These are phyloP conservation scores for Auriculariales sp. DNA, from an alignment of 768 basidiomycete species.

Conservation along the genomic window DNA sequence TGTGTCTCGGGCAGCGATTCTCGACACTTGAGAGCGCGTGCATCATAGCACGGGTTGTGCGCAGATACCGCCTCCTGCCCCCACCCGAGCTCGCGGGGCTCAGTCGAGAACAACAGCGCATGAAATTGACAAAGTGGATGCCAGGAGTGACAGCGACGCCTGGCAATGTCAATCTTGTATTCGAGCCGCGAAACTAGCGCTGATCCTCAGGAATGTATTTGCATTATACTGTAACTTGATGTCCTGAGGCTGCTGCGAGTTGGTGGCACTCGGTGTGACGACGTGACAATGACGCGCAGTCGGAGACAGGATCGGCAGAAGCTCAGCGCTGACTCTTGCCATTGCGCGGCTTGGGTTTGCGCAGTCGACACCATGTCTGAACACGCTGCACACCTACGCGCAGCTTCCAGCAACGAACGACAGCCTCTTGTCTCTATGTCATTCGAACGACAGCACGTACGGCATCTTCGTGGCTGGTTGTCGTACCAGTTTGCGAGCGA, in stretches of 20 bases:
- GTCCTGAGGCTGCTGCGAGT: no score
- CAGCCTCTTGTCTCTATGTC: neutral
- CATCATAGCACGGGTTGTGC: slow-evolving; percentile 28
- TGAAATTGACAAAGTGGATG: slow-evolving; percentile 21
- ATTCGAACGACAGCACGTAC: neutral
- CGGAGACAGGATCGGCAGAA: no score
- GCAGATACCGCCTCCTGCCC: slow-evolving; percentile 25
- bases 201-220: no score
- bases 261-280: no score
- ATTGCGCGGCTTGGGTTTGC: no score
- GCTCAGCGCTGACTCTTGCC: no score
- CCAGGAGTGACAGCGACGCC: slow-evolving; percentile 23
- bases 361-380: no score
- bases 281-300: no score
- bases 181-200: neutral
- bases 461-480: neutral
- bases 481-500: slow-evolving; percentile 29
- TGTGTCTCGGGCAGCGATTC: slow-evolving; percentile 37
- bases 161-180: neutral
- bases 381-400: no score
- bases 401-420: no score
- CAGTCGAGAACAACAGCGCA: slow-evolving; percentile 20
- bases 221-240: no score
- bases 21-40: slow-evolving; percentile 27
- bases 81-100: slow-evolving; percentile 20